phyloP scores from a whole-genome alignment of 257 asterid genomes.

The Fraxinus excelsior region DNA sequence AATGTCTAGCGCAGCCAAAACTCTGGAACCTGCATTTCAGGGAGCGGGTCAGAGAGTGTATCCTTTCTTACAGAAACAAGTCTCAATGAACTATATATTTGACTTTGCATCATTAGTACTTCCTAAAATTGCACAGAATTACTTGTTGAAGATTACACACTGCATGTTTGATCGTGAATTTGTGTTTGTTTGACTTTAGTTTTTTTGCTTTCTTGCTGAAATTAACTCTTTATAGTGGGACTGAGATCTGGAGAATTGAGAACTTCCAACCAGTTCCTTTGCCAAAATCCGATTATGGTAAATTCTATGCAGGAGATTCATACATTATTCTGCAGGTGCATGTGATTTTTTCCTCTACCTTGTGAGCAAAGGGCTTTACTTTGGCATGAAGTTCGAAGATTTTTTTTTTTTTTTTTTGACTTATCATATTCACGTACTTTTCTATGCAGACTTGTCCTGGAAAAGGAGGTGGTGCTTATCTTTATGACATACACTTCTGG shows the following conservation, averaged over 20 bases:
- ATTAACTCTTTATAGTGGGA: conserved; percentile 70
- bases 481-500: conserved; percentile 89
- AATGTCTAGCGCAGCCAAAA: conserved; percentile 69
- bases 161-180: conserved; percentile 1
- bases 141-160: neutral
- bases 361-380: conserved; percentile 12
- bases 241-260: conserved; percentile 97
- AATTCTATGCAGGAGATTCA: conserved; percentile 93
- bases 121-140: neutral
- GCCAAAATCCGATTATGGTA: conserved; percentile 84
- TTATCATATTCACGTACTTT: conserved; percentile 3
- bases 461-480: conserved; percentile 87
- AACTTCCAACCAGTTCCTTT: conserved; percentile 88
- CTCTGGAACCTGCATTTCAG: conserved; percentile 94
- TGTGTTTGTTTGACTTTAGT: neutral
- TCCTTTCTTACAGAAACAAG: conserved; percentile 43
- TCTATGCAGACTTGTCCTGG: conserved; percentile 68
- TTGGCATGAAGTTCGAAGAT: neutral
- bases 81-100: conserved; percentile 14
- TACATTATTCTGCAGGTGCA: conserved; percentile 86
- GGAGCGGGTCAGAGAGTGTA: conserved; percentile 89
- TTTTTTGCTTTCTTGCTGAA: conserved; percentile 29
- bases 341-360: conserved; percentile 8
- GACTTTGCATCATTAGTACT: neutral
- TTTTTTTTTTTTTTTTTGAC: too few species aligned